Percentiles rank a stretch among this genome's conserved stretches.
Conservation (phyloP, 768 basidiomycete species). For the Trametes coccinea region DNA sequence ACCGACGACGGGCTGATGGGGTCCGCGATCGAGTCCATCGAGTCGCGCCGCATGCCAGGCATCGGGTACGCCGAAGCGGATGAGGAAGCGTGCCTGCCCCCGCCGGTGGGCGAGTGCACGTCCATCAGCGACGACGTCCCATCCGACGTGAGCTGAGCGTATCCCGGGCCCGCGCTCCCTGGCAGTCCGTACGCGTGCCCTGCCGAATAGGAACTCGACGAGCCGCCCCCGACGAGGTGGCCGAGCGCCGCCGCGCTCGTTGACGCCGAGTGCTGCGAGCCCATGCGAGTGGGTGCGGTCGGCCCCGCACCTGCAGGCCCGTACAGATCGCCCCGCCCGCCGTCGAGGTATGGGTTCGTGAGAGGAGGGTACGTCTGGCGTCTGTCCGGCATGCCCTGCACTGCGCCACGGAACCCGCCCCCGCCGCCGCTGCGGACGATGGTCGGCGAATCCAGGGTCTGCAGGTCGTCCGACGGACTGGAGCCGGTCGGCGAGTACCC, state of each 20-base stretch:
- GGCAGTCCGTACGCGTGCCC: neutral
- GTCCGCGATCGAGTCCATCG: conserved; percentile 26
- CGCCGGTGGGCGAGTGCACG: conserved; percentile 18
- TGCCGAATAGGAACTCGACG: conserved; percentile 2
- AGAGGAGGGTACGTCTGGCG: conserved; percentile 10
- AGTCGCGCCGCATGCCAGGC: conserved; percentile 22
- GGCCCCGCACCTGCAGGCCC: neutral
- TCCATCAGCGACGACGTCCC: conserved; percentile 15
- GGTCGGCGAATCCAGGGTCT: conserved; percentile 6
- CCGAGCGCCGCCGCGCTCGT: neutral
- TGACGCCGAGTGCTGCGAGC: neutral
- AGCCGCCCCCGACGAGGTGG: neutral
- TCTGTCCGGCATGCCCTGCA: conserved; percentile 8
- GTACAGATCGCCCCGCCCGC: conserved; percentile 4
- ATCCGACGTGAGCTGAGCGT: conserved; percentile 9
- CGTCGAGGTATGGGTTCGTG: conserved; percentile 11
- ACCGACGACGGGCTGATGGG: conserved; percentile 32
- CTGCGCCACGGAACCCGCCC: conserved; percentile 9
- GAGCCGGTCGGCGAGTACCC: conserved; percentile 10
- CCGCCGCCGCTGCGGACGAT: conserved; percentile 7
- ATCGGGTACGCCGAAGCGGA: conserved; percentile 14
- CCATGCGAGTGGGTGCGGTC: neutral
- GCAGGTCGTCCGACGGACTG: conserved; percentile 16
- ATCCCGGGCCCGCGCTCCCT: conserved; percentile 5
- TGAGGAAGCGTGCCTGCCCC: conserved; percentile 3